phyloP scores from a whole-genome alignment of 495 filamentous ascomycete genomes.

The Podospora tetraspora region DNA sequence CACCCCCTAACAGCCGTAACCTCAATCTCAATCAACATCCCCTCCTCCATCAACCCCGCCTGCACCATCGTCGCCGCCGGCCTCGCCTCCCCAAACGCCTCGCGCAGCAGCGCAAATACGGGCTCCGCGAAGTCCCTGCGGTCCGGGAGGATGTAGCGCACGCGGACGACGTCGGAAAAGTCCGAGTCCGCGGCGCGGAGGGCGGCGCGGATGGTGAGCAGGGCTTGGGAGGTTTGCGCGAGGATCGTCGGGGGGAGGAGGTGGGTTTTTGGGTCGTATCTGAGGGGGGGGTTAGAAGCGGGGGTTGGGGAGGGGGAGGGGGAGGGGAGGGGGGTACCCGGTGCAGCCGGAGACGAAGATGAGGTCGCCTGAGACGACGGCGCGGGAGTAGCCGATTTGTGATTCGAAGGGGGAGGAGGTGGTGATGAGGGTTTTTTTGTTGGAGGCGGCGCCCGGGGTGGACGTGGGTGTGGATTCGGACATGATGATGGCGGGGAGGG shows the following conservation, averaged over 20 bases:
- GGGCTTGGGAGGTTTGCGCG: slow-evolving; percentile 33
- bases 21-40: slow-evolving; percentile 41
- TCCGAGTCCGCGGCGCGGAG: slow-evolving; percentile 29
- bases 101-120: slow-evolving; percentile 34
- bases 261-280: slow-evolving; percentile 37
- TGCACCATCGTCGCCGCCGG: slow-evolving; percentile 42
- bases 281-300: slow-evolving; percentile 2
- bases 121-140: slow-evolving; percentile 27
- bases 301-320: not conserved
- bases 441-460: not conserved
- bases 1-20: slow-evolving; percentile 28
- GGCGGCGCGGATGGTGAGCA: slow-evolving; percentile 32
- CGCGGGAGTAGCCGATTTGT: slow-evolving; percentile 41
- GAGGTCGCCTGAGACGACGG: slow-evolving; percentile 34
- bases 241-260: slow-evolving; percentile 28
- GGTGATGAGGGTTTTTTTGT: slow-evolving; percentile 29
- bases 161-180: slow-evolving; percentile 34
- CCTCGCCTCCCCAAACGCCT: slow-evolving; percentile 30
- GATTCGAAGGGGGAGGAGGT: slow-evolving; percentile 38
- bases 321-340: slow-evolving; percentile 20
- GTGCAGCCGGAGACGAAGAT: slow-evolving; percentile 41
- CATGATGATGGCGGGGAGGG: not conserved
- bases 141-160: slow-evolving; percentile 36
- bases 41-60: slow-evolving; percentile 36
- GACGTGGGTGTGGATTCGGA: not conserved